Base-by-base conservation (phyloP, 139 green algal species). In the Limnomonas spitsbergensis region DNA sequence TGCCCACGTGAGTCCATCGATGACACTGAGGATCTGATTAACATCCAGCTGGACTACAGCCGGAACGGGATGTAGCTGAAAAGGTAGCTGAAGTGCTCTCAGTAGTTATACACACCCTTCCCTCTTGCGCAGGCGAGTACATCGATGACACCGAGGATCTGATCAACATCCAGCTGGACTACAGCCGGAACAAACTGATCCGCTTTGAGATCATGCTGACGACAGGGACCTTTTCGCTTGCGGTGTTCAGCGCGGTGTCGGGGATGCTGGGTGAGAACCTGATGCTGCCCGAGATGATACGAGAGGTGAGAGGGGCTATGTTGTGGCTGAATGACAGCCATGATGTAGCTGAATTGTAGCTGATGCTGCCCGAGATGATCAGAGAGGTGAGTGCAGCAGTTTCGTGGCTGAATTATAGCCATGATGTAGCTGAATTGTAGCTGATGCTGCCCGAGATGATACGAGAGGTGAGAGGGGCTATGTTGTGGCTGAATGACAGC, bases 111-210 rank as follows among this genome's bases (percentile, higher is more conserved):
- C n/a, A n/a, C n/a, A n/a, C n/a, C n/a, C n/a, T n/a, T n/a, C n/a
- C n/a, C n/a, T n/a, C n/a, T n/a, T n/a, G 14, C 20, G 47, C 56
- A 70, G 79, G 86, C 27, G 95, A 98, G 88, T 98, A 97, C 83
- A 94, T 98, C 38, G 94, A 98, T 74, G 94, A 98, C 88, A 97
- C 94, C 29, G 94, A 98, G 87, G 95, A 99, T 79, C 95, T 96
- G 77, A 93, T 98, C 70, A 97, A 97, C 80, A 98, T 98, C 77
- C 88, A 97, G 84, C 89, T 97, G 27, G 95, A 99, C 82, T 92
- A 88, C 79, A 89, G 92, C 68, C 84, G 93, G 32, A 97, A 97
- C 85, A 87, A 93, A 77, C 87, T 97, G 1, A 93, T 94, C 42
- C 53, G 84, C 1, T 85, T 88, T 73, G 83, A 88, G 69, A 81